phyloP scores from a whole-genome alignment of 75 land plant genomes.

The Isoetes taiwanensis region DNA sequence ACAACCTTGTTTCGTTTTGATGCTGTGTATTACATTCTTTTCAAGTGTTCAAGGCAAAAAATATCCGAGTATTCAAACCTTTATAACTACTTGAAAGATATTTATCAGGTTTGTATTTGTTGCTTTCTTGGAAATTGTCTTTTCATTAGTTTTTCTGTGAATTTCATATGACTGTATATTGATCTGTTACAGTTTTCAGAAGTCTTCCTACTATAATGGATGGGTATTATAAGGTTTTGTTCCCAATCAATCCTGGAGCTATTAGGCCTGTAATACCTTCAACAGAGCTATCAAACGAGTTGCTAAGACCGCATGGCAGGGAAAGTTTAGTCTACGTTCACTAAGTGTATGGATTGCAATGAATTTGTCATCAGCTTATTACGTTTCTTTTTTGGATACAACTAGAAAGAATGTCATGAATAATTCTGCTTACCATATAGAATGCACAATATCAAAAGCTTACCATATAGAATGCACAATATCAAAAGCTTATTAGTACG shows the following conservation, averaged over 20 bases:
- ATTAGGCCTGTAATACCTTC: slow-evolving; percentile 56
- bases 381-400: too few relatives aligned
- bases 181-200: slow-evolving; percentile 78
- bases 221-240: slow-evolving; percentile 65
- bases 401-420: too few relatives aligned
- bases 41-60: slow-evolving; percentile 93
- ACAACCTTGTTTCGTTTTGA: slow-evolving; percentile 88
- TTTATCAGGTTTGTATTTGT: slow-evolving; percentile 78
- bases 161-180: too few relatives aligned
- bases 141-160: slow-evolving; percentile 3
- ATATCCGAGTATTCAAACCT: slow-evolving; percentile 62
- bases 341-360: too few relatives aligned
- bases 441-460: too few relatives aligned
- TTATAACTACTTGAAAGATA: slow-evolving; percentile 56
- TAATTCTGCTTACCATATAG: too few relatives aligned
- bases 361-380: too few relatives aligned
- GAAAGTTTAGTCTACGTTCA: not conserved
- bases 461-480: too few relatives aligned
- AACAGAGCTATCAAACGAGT: not conserved
- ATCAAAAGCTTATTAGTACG: too few relatives aligned
- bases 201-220: slow-evolving; percentile 65
- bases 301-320: slow-evolving; percentile 7
- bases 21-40: slow-evolving; percentile 70
- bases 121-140: not conserved
- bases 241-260: slow-evolving; percentile 89